Conservation (phyloP, 306 rosid genomes). For the Cucurbita ficifolia region DNA sequence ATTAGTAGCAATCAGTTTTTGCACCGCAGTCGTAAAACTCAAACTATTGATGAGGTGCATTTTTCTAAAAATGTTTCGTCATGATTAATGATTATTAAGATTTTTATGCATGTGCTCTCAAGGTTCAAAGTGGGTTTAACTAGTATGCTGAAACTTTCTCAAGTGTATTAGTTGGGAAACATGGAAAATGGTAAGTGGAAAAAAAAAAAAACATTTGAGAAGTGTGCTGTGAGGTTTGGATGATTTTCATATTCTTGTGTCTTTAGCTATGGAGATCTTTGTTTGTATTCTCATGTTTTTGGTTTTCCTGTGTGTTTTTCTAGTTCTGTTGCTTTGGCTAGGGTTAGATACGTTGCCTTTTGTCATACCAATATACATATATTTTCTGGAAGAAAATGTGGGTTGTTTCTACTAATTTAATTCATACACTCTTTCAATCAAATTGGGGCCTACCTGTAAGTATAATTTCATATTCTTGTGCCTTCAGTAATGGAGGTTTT, state of each 20-base stretch:
- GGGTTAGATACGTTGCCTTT: neutral
- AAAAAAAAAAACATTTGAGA: neutral
- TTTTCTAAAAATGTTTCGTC: neutral
- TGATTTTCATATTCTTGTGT: neutral
- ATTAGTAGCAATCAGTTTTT: slow-evolving; percentile 63
- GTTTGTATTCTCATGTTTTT: neutral
- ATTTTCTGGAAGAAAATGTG: too few species aligned
- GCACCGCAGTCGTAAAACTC: slow-evolving; percentile 75
- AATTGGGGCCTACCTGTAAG: too few species aligned
- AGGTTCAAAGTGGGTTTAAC: slow-evolving; percentile 6
- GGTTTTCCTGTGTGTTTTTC: neutral
- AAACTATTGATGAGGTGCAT: slow-evolving; percentile 82
- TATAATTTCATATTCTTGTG: neutral
- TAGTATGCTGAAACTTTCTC: neutral
- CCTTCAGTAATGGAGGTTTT: neutral
- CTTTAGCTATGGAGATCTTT: neutral
- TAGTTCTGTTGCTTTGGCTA: neutral
- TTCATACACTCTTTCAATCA: too few species aligned
- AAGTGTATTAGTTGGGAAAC: neutral
- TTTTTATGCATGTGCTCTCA: slow-evolving; percentile 5
- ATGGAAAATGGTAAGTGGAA: neutral
- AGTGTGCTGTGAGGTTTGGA: neutral
- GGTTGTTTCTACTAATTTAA: too few species aligned
- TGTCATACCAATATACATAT: neutral
- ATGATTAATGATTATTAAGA: neutral